Percentiles rank a stretch among this genome's conserved stretches.
These are phyloP conservation scores for Plantago lanceolata DNA, from an alignment of 305 asterid genomes.

Conservation along the genomic window DNA sequence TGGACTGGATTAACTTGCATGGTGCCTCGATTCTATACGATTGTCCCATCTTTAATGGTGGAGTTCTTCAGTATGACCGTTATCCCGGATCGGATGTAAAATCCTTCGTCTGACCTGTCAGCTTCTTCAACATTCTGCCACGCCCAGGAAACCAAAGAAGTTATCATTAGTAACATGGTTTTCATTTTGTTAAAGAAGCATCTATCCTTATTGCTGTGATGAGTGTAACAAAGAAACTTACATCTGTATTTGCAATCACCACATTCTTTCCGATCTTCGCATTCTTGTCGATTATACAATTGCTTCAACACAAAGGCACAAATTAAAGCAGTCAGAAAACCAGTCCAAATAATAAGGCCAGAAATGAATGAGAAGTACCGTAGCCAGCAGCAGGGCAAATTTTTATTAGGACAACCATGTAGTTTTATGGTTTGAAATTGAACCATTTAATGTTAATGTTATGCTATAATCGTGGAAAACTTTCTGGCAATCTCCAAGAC, in stretches of 20 bases:
- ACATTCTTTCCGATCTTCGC: slow-evolving; percentile 83
- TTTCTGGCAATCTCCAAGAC: not conserved
- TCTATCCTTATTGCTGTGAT: not conserved
- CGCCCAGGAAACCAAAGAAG: not conserved
- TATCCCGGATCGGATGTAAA: slow-evolving; percentile 82
- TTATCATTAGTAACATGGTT: slow-evolving; percentile 1
- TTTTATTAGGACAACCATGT: too few relatives aligned
- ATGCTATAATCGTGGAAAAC: not conserved
- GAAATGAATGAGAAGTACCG: too few relatives aligned
- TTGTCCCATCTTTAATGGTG: slow-evolving; percentile 70
- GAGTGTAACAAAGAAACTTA: slow-evolving; percentile 33
- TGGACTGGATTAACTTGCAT: not conserved
- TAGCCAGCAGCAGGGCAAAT: too few relatives aligned
- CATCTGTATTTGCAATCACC: slow-evolving; percentile 74
- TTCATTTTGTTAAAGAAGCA: too few relatives aligned
- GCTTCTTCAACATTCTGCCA: slow-evolving; percentile 79
- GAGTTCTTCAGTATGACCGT: slow-evolving; percentile 76
- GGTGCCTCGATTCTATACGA: slow-evolving; percentile 35
- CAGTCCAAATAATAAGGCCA: not conserved
- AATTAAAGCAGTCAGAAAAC: not conserved
- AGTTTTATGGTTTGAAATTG: too few relatives aligned
- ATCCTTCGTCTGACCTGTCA: slow-evolving; percentile 66
- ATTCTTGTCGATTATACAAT: slow-evolving; percentile 94
- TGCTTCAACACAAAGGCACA: slow-evolving; percentile 33
- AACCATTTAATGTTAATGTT: too few relatives aligned